Evolutionary conservation across 257 asterid species (phyloP).

Genomic region (Linderniella brevidens): DNA sequence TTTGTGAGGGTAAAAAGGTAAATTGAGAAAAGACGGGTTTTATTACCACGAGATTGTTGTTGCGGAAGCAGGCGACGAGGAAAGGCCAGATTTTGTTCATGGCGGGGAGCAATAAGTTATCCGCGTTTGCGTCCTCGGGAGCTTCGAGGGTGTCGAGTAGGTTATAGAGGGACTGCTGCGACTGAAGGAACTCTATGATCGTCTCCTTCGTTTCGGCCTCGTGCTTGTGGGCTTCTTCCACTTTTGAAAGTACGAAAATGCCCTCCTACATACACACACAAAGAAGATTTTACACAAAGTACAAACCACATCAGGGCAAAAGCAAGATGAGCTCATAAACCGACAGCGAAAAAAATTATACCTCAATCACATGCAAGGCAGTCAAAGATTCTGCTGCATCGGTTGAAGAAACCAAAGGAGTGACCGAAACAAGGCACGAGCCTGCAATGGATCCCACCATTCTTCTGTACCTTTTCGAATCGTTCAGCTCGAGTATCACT

Average conservation of each 20-base stretch:
- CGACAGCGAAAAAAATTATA: conserved; percentile 9
- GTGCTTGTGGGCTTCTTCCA: conserved; percentile 73
- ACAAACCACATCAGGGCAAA: conserved; percentile 5
- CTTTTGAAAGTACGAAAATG: conserved; percentile 44
- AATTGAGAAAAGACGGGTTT: neutral
- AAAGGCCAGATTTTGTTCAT: conserved; percentile 94
- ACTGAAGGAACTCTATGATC: conserved; percentile 28
- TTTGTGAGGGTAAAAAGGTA: conserved; percentile 1
- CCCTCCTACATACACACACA: conserved; percentile 40
- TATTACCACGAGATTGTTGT: conserved; percentile 66
- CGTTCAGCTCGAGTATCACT: conserved; percentile 45
- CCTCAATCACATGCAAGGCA: conserved; percentile 67
- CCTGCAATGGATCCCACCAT: conserved; percentile 78
- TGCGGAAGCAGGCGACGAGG: conserved; percentile 63
- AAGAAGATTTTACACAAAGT: no score
- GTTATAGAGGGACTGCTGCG: conserved; percentile 27
- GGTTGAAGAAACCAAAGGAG: conserved; percentile 73
- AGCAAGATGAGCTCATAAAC: neutral
- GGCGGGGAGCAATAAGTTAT: conserved; percentile 87
- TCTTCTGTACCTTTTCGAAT: conserved; percentile 56
- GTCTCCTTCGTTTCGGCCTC: conserved; percentile 61
- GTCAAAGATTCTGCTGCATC: conserved; percentile 55
- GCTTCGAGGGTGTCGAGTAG: conserved; percentile 57
- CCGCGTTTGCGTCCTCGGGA: conserved; percentile 59
- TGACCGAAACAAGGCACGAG: conserved; percentile 63